Conservation (phyloP, 768 basidiomycete species). For the Amanita phalloides region DNA sequence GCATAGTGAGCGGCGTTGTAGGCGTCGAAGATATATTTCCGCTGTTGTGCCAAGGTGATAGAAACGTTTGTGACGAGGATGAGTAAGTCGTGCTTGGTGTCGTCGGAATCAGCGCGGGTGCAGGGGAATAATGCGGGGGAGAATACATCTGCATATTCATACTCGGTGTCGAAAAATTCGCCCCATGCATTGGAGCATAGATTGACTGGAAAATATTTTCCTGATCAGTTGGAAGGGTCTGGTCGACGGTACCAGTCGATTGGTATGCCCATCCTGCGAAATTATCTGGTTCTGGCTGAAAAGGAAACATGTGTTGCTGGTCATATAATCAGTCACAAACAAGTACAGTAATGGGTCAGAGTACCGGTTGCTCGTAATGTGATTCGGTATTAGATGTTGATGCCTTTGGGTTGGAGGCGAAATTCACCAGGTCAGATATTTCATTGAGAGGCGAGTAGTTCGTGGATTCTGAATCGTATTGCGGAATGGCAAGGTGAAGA, state of each 20-base stretch:
- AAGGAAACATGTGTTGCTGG: background rate
- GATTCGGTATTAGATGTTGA: background rate
- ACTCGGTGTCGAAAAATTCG: background rate
- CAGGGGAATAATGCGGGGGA: background rate
- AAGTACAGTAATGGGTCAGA: background rate
- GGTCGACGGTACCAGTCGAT: background rate
- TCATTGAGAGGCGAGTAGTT: background rate
- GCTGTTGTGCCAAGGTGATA: background rate
- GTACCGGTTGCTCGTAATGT: background rate
- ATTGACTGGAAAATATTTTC: background rate
- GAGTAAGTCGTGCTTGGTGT: slow-evolving; percentile 1
- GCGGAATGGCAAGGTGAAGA: background rate
- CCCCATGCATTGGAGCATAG: background rate
- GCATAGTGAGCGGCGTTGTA: slow-evolving; percentile 1
- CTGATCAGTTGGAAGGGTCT: background rate
- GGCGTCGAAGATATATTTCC: slow-evolving; percentile 1
- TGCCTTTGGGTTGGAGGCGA: background rate
- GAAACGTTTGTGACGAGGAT: background rate
- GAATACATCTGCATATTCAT: background rate
- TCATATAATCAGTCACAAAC: background rate
- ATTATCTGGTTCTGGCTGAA: background rate
- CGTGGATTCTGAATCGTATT: background rate
- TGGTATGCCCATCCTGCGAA: background rate
- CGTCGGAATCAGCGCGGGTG: background rate
- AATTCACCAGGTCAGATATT: slow-evolving; percentile 2